Evolutionary conservation across 2,329 filamentous ascomycete genomes (phyloP).

Genomic region (Talaromyces sp.): DNA sequence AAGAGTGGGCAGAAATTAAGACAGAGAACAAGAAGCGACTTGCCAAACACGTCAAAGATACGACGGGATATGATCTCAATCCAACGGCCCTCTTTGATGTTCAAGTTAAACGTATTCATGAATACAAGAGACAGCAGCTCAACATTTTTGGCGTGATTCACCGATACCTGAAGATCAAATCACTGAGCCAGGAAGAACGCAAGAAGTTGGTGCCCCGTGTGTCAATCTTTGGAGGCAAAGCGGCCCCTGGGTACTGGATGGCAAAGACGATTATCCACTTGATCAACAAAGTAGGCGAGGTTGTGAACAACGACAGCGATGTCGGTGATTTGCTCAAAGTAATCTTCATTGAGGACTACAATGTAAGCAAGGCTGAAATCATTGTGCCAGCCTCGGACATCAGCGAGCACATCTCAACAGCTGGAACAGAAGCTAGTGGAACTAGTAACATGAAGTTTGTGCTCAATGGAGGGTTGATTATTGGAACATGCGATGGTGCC

Average conservation of each 20-base stretch:
- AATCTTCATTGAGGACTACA: slow-evolving; percentile 96
- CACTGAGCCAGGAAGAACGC: slow-evolving; percentile 72
- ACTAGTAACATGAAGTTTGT: slow-evolving; percentile 99
- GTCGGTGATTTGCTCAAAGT: slow-evolving; percentile 95
- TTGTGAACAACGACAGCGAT: slow-evolving; percentile 88
- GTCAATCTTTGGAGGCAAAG: slow-evolving; percentile 96
- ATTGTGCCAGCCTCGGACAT: slow-evolving; percentile 92
- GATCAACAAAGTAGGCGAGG: slow-evolving; percentile 81
- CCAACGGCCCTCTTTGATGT: slow-evolving; percentile 88
- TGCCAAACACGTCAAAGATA: slow-evolving; percentile 82
- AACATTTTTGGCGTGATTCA: slow-evolving; percentile 99
- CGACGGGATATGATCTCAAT: slow-evolving; percentile 75
- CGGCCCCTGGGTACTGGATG: slow-evolving; percentile 99
- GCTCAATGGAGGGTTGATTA: slow-evolving; percentile 92
- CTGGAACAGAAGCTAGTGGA: slow-evolving; percentile 81
- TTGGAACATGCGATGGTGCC: slow-evolving; percentile 94
- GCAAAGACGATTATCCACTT: slow-evolving; percentile 98
- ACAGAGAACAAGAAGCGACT: slow-evolving; percentile 90
- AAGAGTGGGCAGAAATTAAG: slow-evolving; percentile 96
- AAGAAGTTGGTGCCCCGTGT: slow-evolving; percentile 85
- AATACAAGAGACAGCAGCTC: slow-evolving; percentile 98
- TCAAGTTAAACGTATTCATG: slow-evolving; percentile 97
- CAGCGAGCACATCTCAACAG: slow-evolving; percentile 97
- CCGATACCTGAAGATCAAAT: slow-evolving; percentile 84
- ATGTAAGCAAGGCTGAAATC: slow-evolving; percentile 98